Evolutionary conservation across 164 flowering plant genomes (phyloP).

Genomic region (Magnolia kwangsiensis): DNA sequence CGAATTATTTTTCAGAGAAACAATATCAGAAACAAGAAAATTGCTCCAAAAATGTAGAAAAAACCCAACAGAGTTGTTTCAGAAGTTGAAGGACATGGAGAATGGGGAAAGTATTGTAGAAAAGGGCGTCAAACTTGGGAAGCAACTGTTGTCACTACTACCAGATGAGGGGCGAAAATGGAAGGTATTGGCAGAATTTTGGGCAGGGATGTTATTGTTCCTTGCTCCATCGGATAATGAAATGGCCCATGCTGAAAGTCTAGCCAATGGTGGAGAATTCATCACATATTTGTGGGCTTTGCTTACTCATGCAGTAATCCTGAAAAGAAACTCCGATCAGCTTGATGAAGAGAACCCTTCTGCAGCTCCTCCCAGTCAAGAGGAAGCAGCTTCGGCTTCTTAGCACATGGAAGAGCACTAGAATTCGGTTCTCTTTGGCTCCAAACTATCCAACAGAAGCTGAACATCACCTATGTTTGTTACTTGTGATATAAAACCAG

Average conservation of each 20-base stretch:
- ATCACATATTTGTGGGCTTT: conserved; percentile 11
- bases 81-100: background rate
- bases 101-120: background rate
- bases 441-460: no score
- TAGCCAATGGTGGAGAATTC: conserved; percentile 7
- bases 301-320: conserved; percentile 7
- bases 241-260: background rate
- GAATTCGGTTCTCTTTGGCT: no score
- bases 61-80: no score
- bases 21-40: no score
- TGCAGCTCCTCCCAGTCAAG: no score
- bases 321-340: background rate
- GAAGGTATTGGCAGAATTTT: conserved; percentile 15
- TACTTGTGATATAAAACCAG: no score
- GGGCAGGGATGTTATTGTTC: conserved; percentile 11
- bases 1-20: no score
- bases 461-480: no score
- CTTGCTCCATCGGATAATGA: conserved; percentile 8
- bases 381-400: no score
- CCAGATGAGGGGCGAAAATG: conserved; percentile 1
- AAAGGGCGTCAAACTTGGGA: conserved; percentile 4
- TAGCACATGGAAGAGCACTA: no score
- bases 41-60: no score
- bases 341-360: background rate
- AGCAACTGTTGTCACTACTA: background rate